These are phyloP conservation scores for Penicillium paneum DNA, from an alignment of 2,329 filamentous ascomycete genomes.

Conservation along the genomic window DNA sequence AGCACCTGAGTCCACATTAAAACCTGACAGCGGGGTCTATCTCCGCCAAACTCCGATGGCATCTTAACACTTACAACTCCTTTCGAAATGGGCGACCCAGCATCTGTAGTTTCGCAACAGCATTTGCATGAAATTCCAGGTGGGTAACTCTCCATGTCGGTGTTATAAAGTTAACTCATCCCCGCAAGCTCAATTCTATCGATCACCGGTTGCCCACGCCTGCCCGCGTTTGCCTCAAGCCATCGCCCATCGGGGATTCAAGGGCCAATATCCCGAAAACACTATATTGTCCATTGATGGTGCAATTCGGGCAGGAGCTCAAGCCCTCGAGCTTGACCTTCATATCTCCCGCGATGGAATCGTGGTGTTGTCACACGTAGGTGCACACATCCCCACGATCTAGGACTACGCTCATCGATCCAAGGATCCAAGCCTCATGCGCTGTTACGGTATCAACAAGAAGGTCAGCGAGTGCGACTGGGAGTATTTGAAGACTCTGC, in stretches of 20 bases:
- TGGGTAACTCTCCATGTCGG: neutral
- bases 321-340: slow-evolving; percentile 85
- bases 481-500: slow-evolving; percentile 65
- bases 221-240: slow-evolving; percentile 30
- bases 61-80: neutral
- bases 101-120: neutral
- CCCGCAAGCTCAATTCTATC: slow-evolving; percentile 15
- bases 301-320: slow-evolving; percentile 69
- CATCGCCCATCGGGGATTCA: slow-evolving; percentile 52
- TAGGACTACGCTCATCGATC: slow-evolving; percentile 3
- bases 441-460: slow-evolving; percentile 74
- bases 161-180: slow-evolving; percentile 2
- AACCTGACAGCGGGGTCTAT: neutral
- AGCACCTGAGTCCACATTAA: neutral
- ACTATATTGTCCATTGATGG: slow-evolving; percentile 73
- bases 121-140: slow-evolving; percentile 5
- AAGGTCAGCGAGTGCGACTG: slow-evolving; percentile 74
- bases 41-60: slow-evolving; percentile 19
- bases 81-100: slow-evolving; percentile 6
- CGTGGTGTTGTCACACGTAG: slow-evolving; percentile 78
- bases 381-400: slow-evolving; percentile 14
- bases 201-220: slow-evolving; percentile 3
- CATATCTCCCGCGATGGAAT: slow-evolving; percentile 79
- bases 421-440: slow-evolving; percentile 70
- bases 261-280: slow-evolving; percentile 78